Conservation (phyloP, 768 basidiomycete genomes). For the Leucocoprinus leucothites region DNA sequence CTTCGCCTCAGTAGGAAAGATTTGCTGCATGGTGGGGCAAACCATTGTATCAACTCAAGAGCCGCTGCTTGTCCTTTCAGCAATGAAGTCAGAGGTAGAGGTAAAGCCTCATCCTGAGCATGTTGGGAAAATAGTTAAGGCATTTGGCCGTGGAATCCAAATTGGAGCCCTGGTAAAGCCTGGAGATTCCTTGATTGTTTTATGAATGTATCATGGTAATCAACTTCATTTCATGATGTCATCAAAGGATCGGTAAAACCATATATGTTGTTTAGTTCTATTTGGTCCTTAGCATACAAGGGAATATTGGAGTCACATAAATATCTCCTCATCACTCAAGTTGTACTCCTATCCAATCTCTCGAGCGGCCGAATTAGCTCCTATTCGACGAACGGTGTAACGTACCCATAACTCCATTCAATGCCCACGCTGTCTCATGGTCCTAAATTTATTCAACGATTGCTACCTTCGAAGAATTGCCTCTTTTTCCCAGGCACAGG, state of each 20-base stretch:
- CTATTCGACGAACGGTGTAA: too few relatives aligned
- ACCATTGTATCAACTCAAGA: conserved; percentile 36
- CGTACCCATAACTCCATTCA: too few relatives aligned
- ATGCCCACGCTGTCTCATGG: not conserved
- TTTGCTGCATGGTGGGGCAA: conserved; percentile 41
- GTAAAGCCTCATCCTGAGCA: conserved; percentile 42
- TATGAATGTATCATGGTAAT: conserved; percentile 12
- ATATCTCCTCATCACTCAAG: too few relatives aligned
- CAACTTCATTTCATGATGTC: not conserved
- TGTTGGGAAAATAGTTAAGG: conserved; percentile 39
- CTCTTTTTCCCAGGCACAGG: not conserved
- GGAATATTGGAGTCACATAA: too few relatives aligned
- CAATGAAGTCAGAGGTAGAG: conserved; percentile 65
- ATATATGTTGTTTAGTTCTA: too few relatives aligned
- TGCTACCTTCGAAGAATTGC: not conserved
- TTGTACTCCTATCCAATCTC: too few relatives aligned
- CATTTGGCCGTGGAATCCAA: conserved; percentile 35
- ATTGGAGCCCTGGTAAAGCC: conserved; percentile 44
- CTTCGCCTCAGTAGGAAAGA: conserved; percentile 48
- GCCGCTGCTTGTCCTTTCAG: conserved; percentile 50
- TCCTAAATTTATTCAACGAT: conserved; percentile 7
- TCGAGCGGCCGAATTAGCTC: too few relatives aligned
- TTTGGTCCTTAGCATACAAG: too few relatives aligned
- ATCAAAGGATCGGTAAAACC: not conserved
- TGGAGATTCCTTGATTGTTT: conserved; percentile 41